Percentiles rank a stretch among this genome's conserved stretches.
Conservation (phyloP, 306 rosid genomes). For the Carpinus viminea region DNA sequence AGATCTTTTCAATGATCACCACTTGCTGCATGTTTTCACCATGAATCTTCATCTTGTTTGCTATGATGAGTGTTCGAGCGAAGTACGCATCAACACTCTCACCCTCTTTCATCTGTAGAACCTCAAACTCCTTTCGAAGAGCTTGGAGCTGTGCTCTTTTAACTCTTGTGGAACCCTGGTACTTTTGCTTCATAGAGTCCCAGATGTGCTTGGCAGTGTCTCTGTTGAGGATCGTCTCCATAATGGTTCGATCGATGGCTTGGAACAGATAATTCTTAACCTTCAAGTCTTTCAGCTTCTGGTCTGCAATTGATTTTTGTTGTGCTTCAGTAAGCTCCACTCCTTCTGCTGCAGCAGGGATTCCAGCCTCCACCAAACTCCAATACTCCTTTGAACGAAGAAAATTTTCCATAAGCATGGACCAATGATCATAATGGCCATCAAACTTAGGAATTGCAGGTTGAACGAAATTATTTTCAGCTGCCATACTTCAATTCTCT, state of each 20-base stretch:
- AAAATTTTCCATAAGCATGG: conserved; percentile 20
- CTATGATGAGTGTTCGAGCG: background rate
- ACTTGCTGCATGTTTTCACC: background rate
- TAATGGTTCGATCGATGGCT: conserved; percentile 2
- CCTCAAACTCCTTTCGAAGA: background rate
- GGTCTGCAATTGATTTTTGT: conserved; percentile 1
- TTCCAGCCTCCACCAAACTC: conserved; percentile 12
- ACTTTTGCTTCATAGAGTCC: background rate
- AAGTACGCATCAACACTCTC: background rate
- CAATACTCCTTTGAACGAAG: conserved; percentile 8
- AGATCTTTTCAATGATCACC: conserved; percentile 7
- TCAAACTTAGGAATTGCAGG: conserved; percentile 19
- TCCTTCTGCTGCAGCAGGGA: background rate
- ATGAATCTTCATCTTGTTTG: conserved; percentile 6
- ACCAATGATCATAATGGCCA: conserved; percentile 21
- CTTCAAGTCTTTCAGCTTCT: conserved; percentile 2
- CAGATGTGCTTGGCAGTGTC: background rate
- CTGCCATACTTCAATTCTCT: conserved; percentile 3
- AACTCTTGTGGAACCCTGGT: background rate
- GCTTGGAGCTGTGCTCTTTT: background rate
- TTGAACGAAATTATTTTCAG: conserved; percentile 8
- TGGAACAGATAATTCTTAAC: conserved; percentile 17
- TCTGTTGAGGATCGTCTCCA: background rate
- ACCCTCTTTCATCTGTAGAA: background rate
- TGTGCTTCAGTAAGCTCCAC: background rate